Evolutionary conservation across 176 grass and related monocot species (phyloP).

Genomic region (Oryza longistaminata): DNA sequence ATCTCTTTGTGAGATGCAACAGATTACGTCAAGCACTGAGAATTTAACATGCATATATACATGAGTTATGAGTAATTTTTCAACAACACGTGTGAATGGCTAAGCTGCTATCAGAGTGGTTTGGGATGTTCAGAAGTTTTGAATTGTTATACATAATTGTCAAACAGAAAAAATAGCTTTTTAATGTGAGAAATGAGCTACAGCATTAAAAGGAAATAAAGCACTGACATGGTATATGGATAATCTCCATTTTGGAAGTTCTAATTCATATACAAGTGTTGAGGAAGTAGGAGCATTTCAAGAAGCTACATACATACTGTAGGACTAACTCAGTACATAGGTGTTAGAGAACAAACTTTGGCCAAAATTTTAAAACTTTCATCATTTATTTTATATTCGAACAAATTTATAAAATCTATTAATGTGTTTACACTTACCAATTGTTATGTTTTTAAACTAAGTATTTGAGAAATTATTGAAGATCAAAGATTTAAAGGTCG

Average conservation of each 20-base stretch:
- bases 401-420: too few species aligned
- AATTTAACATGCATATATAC: constrained; percentile 2
- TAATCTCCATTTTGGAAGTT: neutral
- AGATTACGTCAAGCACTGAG: neutral
- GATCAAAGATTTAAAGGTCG: too few species aligned
- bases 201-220: neutral
- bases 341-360: neutral
- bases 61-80: neutral
- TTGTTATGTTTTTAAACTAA: too few species aligned
- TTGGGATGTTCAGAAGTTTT: neutral
- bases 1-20: neutral
- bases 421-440: too few species aligned
- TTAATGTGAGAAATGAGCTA: neutral
- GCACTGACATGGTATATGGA: neutral
- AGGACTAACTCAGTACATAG: neutral
- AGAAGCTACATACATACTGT: neutral
- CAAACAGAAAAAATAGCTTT: neutral
- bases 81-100: neutral
- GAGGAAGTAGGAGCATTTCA: neutral
- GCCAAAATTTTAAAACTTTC: too few species aligned
- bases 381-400: too few species aligned
- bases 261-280: neutral
- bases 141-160: neutral
- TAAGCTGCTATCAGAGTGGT: neutral
- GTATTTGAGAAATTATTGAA: too few species aligned